Evolutionary conservation across 345 rosid genomes (phyloP).

Genomic region (Orychophragmus violaceus): DNA sequence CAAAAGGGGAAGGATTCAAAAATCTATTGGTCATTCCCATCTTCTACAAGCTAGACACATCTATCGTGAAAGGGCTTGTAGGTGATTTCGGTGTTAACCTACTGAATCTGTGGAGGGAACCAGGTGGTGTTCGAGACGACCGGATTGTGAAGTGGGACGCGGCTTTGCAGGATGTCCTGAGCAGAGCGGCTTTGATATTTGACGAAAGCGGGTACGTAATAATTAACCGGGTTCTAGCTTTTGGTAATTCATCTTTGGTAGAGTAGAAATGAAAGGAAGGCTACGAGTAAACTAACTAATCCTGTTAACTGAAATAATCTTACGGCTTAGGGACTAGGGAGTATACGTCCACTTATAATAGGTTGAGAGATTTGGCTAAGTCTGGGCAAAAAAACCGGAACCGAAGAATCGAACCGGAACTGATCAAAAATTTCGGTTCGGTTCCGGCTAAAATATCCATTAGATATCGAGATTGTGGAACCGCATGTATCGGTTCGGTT

Average conservation of each 20-base stretch:
- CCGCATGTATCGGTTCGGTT: too few relatives aligned
- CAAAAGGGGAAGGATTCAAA: neutral
- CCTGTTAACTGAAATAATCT: neutral
- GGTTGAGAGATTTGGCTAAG: too few relatives aligned
- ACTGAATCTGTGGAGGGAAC: neutral
- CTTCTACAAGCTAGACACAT: neutral
- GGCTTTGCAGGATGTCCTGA: neutral
- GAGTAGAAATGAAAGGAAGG: neutral
- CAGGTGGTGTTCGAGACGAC: neutral
- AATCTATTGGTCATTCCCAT: neutral
- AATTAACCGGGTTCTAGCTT: neutral
- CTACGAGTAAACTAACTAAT: neutral
- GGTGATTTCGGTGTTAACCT: neutral
- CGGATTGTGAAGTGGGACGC: neutral
- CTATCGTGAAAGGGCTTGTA: neutral
- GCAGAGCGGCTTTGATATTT: neutral
- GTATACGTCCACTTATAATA: neutral
- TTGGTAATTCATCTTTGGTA: neutral
- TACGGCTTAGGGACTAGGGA: neutral
- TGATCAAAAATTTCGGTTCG: too few relatives aligned
- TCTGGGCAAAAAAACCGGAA: too few relatives aligned
- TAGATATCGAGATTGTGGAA: too few relatives aligned
- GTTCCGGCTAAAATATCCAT: too few relatives aligned
- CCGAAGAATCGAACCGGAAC: too few relatives aligned
- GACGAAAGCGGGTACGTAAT: neutral